Evolutionary conservation across 768 basidiomycete species (phyloP).

Genomic region (Amanita phalloides): DNA sequence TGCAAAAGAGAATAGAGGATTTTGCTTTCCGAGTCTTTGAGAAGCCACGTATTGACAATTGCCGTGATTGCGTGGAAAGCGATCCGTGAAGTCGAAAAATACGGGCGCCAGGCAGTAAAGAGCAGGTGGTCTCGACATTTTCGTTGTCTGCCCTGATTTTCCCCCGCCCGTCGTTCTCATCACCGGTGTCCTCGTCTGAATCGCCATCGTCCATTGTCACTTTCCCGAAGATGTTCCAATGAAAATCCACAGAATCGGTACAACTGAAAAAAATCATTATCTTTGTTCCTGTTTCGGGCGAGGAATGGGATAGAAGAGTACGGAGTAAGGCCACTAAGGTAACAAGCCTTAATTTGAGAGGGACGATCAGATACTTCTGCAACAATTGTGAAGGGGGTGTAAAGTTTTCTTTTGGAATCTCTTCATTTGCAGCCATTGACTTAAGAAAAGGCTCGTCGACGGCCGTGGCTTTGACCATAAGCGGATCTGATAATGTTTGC

Average conservation of each 20-base stretch:
- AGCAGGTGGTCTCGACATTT: constrained; percentile 52
- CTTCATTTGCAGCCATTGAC: neutral
- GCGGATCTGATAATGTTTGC: constrained; percentile 62
- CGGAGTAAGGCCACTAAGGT: constrained; percentile 81
- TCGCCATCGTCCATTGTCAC: constrained; percentile 47
- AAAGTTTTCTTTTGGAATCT: constrained; percentile 44
- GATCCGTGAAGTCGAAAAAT: constrained; percentile 93
- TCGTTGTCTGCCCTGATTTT: constrained; percentile 14
- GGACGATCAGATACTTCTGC: constrained; percentile 85
- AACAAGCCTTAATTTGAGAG: constrained; percentile 91
- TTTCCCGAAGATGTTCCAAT: constrained; percentile 77
- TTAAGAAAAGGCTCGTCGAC: constrained; percentile 17
- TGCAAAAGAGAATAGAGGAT: constrained; percentile 81
- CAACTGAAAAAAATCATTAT: constrained; percentile 95
- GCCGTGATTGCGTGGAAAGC: constrained; percentile 68
- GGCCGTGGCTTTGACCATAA: constrained; percentile 73
- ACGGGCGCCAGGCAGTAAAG: constrained; percentile 71
- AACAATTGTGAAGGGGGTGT: constrained; percentile 90
- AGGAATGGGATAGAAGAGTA: constrained; percentile 57
- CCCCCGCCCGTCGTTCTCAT: constrained; percentile 13
- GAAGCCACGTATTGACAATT: constrained; percentile 78
- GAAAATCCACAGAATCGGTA: constrained; percentile 96
- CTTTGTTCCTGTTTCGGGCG: constrained; percentile 44
- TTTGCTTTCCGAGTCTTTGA: constrained; percentile 31
- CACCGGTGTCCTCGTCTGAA: constrained; percentile 16